Evolutionary conservation across 345 rosid species (phyloP).

Genomic region (Linum trigynum): DNA sequence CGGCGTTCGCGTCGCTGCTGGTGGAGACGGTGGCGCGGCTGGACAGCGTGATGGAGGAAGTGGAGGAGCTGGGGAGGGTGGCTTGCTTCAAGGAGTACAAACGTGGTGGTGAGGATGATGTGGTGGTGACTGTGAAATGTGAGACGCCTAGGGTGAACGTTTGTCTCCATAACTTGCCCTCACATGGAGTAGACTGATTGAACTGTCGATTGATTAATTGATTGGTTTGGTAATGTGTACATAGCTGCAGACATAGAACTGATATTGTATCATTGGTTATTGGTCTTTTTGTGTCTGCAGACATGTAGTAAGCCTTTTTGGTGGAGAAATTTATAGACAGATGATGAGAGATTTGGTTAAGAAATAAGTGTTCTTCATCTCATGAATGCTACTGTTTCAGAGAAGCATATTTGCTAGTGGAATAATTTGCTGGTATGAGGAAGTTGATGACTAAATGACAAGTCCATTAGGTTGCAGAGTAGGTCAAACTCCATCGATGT

Average conservation of each 20-base stretch:
- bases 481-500: slow-evolving; percentile 35
- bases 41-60: slow-evolving; percentile 58
- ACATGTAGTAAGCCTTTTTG: too few species aligned
- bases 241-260: too few species aligned
- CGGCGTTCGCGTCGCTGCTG: slow-evolving; percentile 71
- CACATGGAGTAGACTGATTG: slow-evolving; percentile 20
- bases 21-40: slow-evolving; percentile 72
- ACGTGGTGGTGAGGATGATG: slow-evolving; percentile 29
- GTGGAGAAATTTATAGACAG: too few species aligned
- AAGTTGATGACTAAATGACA: slow-evolving; percentile 75
- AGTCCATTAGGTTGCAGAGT: slow-evolving; percentile 75
- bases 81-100: slow-evolving; percentile 54
- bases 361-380: slow-evolving; percentile 3
- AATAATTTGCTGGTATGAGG: slow-evolving; percentile 93
- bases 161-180: slow-evolving; percentile 20
- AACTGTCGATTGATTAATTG: too few species aligned
- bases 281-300: too few species aligned
- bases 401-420: slow-evolving; percentile 70
- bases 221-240: too few species aligned
- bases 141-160: slow-evolving; percentile 21
- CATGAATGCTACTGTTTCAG: slow-evolving; percentile 42
- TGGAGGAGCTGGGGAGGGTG: slow-evolving; percentile 56
- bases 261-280: too few species aligned
- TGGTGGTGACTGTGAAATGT: slow-evolving; percentile 18
- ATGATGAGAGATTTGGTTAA: too few species aligned